Evolutionary conservation across 805 yeast species (phyloP).

Genomic region (Metschnikowia corniflorae): DNA sequence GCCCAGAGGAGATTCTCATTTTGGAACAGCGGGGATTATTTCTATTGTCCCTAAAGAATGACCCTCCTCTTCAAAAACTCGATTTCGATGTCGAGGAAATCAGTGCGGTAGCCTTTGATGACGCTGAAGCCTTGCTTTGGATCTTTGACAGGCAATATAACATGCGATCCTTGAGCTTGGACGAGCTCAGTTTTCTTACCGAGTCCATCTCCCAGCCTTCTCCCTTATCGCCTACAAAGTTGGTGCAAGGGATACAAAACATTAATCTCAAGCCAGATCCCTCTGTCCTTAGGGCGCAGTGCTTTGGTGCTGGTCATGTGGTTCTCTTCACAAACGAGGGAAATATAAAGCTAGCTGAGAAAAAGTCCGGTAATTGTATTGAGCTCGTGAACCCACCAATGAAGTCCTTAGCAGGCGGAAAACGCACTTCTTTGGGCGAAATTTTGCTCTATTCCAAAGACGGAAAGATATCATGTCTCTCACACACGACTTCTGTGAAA

Average conservation of each 20-base stretch:
- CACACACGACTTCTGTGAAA: background rate
- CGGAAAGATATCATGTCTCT: constrained; percentile 18
- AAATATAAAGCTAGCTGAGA: constrained; percentile 1
- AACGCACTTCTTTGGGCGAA: constrained; percentile 5
- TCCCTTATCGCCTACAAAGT: constrained; percentile 2
- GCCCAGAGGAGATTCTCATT: constrained; percentile 35
- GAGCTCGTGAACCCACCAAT: constrained; percentile 1
- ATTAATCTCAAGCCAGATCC: background rate
- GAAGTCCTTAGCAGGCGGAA: constrained; percentile 7
- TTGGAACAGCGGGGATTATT: constrained; percentile 32
- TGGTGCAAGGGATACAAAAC: constrained; percentile 1
- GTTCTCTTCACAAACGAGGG: constrained; percentile 4
- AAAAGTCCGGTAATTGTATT: background rate
- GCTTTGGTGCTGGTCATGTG: constrained; percentile 2
- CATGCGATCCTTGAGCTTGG: background rate
- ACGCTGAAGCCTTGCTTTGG: constrained; percentile 12
- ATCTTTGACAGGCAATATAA: constrained; percentile 1
- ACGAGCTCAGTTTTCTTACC: background rate
- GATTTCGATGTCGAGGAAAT: constrained; percentile 3
- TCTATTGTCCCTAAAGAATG: constrained; percentile 20
- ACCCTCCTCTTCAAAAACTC: constrained; percentile 18
- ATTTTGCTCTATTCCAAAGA: constrained; percentile 20
- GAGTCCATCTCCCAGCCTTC: background rate
- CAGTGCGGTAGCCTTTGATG: constrained; percentile 18
- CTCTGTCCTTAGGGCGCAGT: constrained; percentile 1